Conservation (phyloP, 73 alveolate species). For the Paraurostyla sp. region DNA sequence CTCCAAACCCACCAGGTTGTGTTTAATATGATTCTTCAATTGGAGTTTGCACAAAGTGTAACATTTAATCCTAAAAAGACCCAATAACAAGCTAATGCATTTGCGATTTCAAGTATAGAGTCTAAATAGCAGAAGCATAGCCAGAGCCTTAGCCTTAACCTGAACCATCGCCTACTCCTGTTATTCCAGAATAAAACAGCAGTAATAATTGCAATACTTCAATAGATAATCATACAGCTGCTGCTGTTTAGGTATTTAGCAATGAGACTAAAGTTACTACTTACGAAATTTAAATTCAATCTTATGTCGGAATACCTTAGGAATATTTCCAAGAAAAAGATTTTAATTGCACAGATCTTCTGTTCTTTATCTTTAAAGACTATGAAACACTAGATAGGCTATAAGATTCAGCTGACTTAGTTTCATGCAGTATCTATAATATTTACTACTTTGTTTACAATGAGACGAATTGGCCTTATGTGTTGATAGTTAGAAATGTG, state of each 20-base stretch:
- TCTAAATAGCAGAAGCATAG: background rate
- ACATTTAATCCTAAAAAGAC: background rate
- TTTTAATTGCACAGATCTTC: background rate
- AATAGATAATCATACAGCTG: background rate
- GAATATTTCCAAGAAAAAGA: no score
- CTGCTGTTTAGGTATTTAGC: background rate
- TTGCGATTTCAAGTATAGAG: conserved; percentile 13
- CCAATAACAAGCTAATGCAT: background rate
- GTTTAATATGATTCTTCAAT: background rate
- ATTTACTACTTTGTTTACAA: background rate
- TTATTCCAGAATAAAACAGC: background rate
- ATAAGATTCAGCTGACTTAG: background rate
- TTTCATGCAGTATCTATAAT: background rate
- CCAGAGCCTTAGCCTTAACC: no score
- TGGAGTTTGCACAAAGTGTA: background rate
- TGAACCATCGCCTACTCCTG: no score
- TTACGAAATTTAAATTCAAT: no score
- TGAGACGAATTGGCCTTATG: background rate
- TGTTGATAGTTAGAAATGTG: background rate
- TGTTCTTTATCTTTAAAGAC: conserved; percentile 13
- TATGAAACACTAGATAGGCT: background rate
- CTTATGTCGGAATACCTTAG: no score
- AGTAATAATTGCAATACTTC: background rate
- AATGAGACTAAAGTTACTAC: background rate
- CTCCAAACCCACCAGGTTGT: background rate